Conservation (phyloP, 2,329 filamentous ascomycete species). For the Lachnellula occidentalis region DNA sequence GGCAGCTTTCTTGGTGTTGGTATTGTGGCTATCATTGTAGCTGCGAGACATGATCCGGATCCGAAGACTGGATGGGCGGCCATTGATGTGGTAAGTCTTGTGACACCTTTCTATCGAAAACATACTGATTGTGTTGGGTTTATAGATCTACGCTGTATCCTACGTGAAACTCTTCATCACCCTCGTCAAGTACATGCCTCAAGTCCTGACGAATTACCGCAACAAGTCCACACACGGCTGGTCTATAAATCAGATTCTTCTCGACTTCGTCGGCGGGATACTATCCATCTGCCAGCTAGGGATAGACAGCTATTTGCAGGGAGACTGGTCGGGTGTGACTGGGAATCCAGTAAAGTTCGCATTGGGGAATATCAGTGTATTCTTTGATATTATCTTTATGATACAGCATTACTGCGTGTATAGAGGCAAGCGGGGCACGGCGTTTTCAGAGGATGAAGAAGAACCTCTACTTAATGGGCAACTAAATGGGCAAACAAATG, state of each 20-base stretch:
- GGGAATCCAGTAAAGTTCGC: slow-evolving; percentile 90
- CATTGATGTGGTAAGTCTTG: slow-evolving; percentile 47
- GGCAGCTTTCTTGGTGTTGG: slow-evolving; percentile 57
- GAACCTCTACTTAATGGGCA: not conserved
- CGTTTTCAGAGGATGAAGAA: not conserved
- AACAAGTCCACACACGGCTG: slow-evolving; percentile 83
- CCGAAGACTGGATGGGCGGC: slow-evolving; percentile 50
- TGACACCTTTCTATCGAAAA: not conserved
- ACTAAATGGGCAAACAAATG: not conserved
- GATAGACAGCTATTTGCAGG: slow-evolving; percentile 78
- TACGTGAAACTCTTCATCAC: slow-evolving; percentile 89
- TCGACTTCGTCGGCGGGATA: slow-evolving; percentile 77
- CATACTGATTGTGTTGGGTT: not conserved
- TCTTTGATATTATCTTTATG: slow-evolving; percentile 85
- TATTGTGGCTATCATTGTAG: slow-evolving; percentile 43
- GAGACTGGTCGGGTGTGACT: slow-evolving; percentile 84
- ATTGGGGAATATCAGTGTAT: slow-evolving; percentile 76
- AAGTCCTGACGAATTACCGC: slow-evolving; percentile 75
- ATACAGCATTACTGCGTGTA: slow-evolving; percentile 85
- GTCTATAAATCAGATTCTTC: slow-evolving; percentile 77
- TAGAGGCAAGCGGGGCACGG: slow-evolving; percentile 10
- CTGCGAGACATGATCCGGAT: slow-evolving; percentile 33
- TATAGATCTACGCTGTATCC: slow-evolving; percentile 57
- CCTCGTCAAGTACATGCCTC: slow-evolving; percentile 87
- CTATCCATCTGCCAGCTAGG: slow-evolving; percentile 76